A percentile compares a stretch with the other conserved stretches of the same genome.
These are phyloP conservation scores for Chlorella sp. DNA, from an alignment of 139 green algal species.

Conservation along the genomic window DNA sequence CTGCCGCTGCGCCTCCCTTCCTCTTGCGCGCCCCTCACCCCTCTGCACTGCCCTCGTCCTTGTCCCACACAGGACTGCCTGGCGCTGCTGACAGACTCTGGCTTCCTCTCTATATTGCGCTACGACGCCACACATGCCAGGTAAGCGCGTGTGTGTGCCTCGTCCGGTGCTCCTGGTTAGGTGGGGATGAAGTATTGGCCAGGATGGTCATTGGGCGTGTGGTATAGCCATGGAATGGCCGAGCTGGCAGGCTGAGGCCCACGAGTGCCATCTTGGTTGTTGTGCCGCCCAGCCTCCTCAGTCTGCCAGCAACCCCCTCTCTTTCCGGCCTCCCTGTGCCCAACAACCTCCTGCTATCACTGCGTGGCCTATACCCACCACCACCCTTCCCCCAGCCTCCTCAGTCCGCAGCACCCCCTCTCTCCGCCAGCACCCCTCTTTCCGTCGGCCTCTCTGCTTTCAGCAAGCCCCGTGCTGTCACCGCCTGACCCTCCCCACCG, in stretches of 20 bases:
- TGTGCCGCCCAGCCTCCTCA: too few species aligned
- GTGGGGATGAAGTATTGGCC: too few species aligned
- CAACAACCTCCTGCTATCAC: not conserved
- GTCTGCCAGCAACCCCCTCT: too few species aligned
- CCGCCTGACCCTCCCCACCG: not conserved
- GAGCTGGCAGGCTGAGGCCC: not conserved
- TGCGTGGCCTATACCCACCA: not conserved
- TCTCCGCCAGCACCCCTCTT: too few species aligned
- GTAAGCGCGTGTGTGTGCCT: not conserved
- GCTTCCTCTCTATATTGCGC: slow-evolving; percentile 16
- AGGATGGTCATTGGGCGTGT: too few species aligned
- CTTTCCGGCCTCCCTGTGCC: too few species aligned
- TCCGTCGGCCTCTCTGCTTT: too few species aligned
- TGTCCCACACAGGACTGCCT: slow-evolving; percentile 5
- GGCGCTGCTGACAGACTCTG: slow-evolving; percentile 25
- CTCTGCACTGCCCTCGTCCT: not conserved
- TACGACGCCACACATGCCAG: not conserved
- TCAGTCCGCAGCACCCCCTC: too few species aligned
- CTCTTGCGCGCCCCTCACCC: not conserved
- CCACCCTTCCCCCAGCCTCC: not conserved
- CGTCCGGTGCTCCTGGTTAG: too few species aligned
- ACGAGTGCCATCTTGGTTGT: too few species aligned
- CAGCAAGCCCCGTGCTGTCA: not conserved
- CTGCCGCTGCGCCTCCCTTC: too few species aligned
- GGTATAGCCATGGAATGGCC: too few species aligned